Conservation (phyloP, 2,329 filamentous ascomycete genomes). For the Fusarium floridanum region DNA sequence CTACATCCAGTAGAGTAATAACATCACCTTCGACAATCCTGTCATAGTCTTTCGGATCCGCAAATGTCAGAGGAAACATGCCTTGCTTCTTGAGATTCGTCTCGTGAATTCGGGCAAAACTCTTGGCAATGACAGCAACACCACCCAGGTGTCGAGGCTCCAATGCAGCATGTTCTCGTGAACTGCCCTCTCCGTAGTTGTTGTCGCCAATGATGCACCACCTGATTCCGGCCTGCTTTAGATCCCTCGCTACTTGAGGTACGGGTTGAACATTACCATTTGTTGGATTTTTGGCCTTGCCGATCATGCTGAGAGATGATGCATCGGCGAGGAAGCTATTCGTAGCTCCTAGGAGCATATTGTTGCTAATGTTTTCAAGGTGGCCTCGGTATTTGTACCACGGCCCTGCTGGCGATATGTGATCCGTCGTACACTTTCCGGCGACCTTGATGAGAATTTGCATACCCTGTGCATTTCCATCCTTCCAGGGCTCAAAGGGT, state of each 20-base stretch:
- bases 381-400: slow-evolving; percentile 57
- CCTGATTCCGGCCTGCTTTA: slow-evolving; percentile 36
- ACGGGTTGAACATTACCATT: slow-evolving; percentile 33
- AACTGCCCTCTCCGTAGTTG: slow-evolving; percentile 87
- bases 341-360: slow-evolving; percentile 51
- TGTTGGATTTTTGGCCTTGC: not conserved
- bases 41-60: slow-evolving; percentile 80
- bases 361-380: slow-evolving; percentile 55
- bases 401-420: slow-evolving; percentile 54
- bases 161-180: slow-evolving; percentile 88
- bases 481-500: slow-evolving; percentile 45
- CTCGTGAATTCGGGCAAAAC: slow-evolving; percentile 91
- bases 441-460: slow-evolving; percentile 51
- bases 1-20: slow-evolving; percentile 17
- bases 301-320: not conserved
- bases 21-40: slow-evolving; percentile 63
- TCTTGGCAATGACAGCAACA: slow-evolving; percentile 83
- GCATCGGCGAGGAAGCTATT: slow-evolving; percentile 40
- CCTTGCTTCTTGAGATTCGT: slow-evolving; percentile 92
- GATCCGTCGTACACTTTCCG: slow-evolving; percentile 56
- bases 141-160: slow-evolving; percentile 88
- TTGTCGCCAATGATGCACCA: slow-evolving; percentile 53
- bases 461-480: slow-evolving; percentile 32
- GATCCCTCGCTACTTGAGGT: slow-evolving; percentile 45
- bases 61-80: slow-evolving; percentile 71